phyloP scores from a whole-genome alignment of 108 stramenopile species.

The Nitzschia sp. region DNA sequence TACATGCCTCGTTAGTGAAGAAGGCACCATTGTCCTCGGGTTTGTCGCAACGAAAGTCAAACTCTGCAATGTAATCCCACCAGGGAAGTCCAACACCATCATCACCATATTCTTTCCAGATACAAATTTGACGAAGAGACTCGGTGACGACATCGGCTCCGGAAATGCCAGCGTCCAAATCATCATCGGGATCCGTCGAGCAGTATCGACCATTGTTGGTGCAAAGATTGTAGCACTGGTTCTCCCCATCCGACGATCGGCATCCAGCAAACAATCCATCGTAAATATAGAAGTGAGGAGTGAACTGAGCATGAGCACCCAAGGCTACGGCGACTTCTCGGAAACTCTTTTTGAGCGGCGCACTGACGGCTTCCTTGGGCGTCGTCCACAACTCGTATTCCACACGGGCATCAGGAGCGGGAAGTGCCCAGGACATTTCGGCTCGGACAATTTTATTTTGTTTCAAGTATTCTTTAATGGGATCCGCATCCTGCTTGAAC shows the following conservation, averaged over 20 bases:
- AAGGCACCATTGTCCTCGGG: neutral
- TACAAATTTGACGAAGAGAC: slow-evolving; percentile 60
- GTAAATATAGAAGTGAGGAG: slow-evolving; percentile 89
- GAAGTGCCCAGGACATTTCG: slow-evolving; percentile 84
- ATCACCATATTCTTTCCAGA: slow-evolving; percentile 55
- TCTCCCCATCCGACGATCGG: slow-evolving; percentile 37
- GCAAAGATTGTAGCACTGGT: slow-evolving; percentile 62
- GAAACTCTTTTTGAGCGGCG: slow-evolving; percentile 72
- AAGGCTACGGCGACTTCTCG: slow-evolving; percentile 74
- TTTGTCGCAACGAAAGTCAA: slow-evolving; percentile 40
- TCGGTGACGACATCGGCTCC: slow-evolving; percentile 71
- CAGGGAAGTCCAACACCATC: slow-evolving; percentile 46
- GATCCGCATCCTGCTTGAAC: slow-evolving; percentile 87
- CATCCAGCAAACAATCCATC: slow-evolving; percentile 63
- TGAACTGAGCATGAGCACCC: slow-evolving; percentile 83
- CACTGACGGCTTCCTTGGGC: slow-evolving; percentile 71
- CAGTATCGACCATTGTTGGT: slow-evolving; percentile 82
- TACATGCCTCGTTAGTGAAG: slow-evolving; percentile 54
- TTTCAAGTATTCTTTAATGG: slow-evolving; percentile 64
- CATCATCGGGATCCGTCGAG: slow-evolving; percentile 69
- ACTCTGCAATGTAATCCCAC: slow-evolving; percentile 73
- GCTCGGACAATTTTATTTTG: slow-evolving; percentile 67
- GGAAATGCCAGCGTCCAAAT: slow-evolving; percentile 48
- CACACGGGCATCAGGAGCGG: slow-evolving; percentile 87
- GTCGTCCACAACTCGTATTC: slow-evolving; percentile 93